Evolutionary conservation across 2,329 filamentous ascomycete genomes (phyloP), one percentile per base, ranked within the genome.

Genomic region (Leptodontidium sp.): DNA sequence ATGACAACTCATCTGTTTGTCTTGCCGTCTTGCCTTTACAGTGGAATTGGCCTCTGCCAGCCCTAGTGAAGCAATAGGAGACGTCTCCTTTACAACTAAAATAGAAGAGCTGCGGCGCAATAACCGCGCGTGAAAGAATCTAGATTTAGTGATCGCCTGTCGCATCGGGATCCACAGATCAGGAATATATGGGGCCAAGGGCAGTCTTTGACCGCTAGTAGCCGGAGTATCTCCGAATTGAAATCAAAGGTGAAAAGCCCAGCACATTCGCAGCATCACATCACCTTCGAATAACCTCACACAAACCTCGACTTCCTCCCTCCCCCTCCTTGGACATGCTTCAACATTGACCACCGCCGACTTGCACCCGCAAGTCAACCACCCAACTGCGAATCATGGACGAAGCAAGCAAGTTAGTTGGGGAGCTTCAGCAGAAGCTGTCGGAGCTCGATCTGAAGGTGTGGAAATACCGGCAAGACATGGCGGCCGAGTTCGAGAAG

Each of bases 381-480:
- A 49, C 35, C 38, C 55, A 35, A 58, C 58, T 26, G 49, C 69
- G 17, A 61, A 72, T 68, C 59, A 86, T 85, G 84, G 81, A 84
- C 75, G 82, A 85, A 78, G 80, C 81, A 57, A 82, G 82, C 74
- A 82, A 84, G 82, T 84, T 78, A 14, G 75, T 78, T 9, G 68
- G 64, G 15, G 75, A 77, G 67, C 74, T 78, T 8, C 73, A 75
- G 32, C 58, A 62, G 29, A 77, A 77, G 65, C 75, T 78, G 87
- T 72, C 80, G 79, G 75, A 88, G 74, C 85, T 90, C 64, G 86
- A 90, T 75, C 80, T 81, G 76, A 86, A 85, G 77, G 86, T 90
- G 75, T 82, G 81, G 69, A 80, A 82, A 69, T 88, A 87, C 79
- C 86, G 85, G 73, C 83, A 83, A 76, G 84, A 87, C 71, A 84